These are phyloP conservation scores for Rhododendron vialii DNA, from an alignment of 148 eudicot species.

Conservation along the genomic window DNA sequence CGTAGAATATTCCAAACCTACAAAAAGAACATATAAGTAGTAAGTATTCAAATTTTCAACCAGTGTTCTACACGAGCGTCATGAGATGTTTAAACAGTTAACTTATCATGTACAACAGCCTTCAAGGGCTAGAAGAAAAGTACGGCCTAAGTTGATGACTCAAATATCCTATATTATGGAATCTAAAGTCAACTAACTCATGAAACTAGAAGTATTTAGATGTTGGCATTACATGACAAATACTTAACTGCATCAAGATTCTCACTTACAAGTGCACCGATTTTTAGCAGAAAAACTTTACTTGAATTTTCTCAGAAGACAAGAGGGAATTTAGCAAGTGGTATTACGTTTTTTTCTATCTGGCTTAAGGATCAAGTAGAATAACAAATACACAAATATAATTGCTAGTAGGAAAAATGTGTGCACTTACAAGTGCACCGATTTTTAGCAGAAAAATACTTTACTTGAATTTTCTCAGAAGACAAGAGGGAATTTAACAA, in stretches of 20 bases:
- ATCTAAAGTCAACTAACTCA: not conserved
- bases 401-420: not conserved
- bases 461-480: not conserved
- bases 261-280: not conserved
- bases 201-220: not conserved
- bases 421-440: not conserved
- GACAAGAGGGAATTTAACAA: not conserved
- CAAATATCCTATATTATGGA: not conserved
- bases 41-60: not conserved
- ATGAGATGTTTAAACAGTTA: not conserved
- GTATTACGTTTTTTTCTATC: not conserved
- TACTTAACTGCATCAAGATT: not conserved
- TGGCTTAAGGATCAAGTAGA: constrained; percentile 1
- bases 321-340: not conserved
- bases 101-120: not conserved
- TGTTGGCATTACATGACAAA: not conserved
- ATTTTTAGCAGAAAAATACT: not conserved
- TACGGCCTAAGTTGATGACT: not conserved
- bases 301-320: not conserved
- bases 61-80: not conserved
- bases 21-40: constrained; percentile 17
- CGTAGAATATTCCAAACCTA: constrained; percentile 54
- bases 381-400: not conserved
- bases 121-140: not conserved
- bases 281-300: not conserved